Evolutionary conservation across 208 protist genomes (phyloP).

Genomic region (Crithidia expoeki): DNA sequence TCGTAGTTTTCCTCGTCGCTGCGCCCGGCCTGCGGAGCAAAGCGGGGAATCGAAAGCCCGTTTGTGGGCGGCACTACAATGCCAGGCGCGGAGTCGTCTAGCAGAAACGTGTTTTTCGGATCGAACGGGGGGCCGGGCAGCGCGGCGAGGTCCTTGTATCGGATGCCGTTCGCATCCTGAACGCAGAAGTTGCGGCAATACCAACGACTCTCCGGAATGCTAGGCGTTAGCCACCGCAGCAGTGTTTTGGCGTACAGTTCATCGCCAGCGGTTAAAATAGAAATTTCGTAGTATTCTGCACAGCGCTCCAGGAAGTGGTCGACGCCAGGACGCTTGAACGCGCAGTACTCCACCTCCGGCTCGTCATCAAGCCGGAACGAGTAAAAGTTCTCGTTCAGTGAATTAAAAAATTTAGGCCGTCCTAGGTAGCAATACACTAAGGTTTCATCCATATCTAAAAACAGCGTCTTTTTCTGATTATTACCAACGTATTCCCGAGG

Average conservation of each 20-base stretch:
- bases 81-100: constrained; percentile 73
- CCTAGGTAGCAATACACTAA: constrained; percentile 60
- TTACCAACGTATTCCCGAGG: constrained; percentile 36
- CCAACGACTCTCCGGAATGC: constrained; percentile 39
- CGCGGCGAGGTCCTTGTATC: constrained; percentile 57
- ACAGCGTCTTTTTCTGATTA: constrained; percentile 37
- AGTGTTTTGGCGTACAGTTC: constrained; percentile 66
- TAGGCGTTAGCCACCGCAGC: constrained; percentile 48
- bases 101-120: constrained; percentile 44
- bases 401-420: constrained; percentile 38
- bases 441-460: constrained; percentile 79
- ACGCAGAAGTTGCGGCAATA: constrained; percentile 60
- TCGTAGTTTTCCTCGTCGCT: constrained; percentile 36
- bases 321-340: constrained; percentile 57
- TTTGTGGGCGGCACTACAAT: constrained; percentile 60
- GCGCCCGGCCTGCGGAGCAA: constrained; percentile 43
- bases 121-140: constrained; percentile 42
- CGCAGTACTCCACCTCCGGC: constrained; percentile 41
- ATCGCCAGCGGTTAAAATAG: constrained; percentile 74
- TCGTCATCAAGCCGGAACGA: constrained; percentile 32
- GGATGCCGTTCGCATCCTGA: constrained; percentile 26
- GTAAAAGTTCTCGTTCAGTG: constrained; percentile 23
- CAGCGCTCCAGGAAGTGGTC: constrained; percentile 51
- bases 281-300: constrained; percentile 57
- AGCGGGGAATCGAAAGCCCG: constrained; percentile 64